Conservation (phyloP, 2,329 filamentous ascomycete species). For the Epichloe glyceriae region DNA sequence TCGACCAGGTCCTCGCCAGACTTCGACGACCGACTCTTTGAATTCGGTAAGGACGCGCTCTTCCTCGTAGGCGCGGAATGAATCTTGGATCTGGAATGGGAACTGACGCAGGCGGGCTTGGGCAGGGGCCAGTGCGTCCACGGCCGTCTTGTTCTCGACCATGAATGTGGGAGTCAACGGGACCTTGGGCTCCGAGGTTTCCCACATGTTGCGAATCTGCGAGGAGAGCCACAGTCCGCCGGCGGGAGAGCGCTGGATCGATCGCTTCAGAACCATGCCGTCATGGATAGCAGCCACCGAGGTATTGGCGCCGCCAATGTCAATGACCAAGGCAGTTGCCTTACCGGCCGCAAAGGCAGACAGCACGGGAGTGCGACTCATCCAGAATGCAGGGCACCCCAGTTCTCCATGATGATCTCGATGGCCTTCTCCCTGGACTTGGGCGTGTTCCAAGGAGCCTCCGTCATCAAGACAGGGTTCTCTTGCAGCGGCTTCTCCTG, state of each 20-base stretch:
- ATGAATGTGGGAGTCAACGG: constrained; percentile 75
- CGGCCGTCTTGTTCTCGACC: constrained; percentile 73
- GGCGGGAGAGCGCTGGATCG: constrained; percentile 70
- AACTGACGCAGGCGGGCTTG: constrained; percentile 66
- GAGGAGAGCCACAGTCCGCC: constrained; percentile 83
- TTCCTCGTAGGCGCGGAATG: constrained; percentile 75
- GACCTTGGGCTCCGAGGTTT: constrained; percentile 53
- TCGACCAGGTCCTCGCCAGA: constrained; percentile 72
- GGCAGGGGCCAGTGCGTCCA: constrained; percentile 72
- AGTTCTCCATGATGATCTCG: constrained; percentile 93
- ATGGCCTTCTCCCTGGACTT: constrained; percentile 90
- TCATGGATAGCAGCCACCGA: constrained; percentile 88
- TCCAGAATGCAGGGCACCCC: constrained; percentile 89
- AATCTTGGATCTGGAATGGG: constrained; percentile 44
- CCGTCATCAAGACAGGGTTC: constrained; percentile 84
- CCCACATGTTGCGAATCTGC: constrained; percentile 74
- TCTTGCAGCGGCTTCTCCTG: constrained; percentile 75
- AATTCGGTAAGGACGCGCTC: constrained; percentile 89
- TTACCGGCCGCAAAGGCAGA: constrained; percentile 89
- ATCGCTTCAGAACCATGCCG: constrained; percentile 85
- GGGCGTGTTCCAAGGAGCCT: constrained; percentile 79
- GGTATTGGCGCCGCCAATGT: constrained; percentile 78
- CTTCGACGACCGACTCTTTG: constrained; percentile 93
- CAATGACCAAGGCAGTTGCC: constrained; percentile 81
- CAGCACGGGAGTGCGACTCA: constrained; percentile 78